phyloP scores from a whole-genome alignment of 345 rosid species.

The Euclidium syriacum region DNA sequence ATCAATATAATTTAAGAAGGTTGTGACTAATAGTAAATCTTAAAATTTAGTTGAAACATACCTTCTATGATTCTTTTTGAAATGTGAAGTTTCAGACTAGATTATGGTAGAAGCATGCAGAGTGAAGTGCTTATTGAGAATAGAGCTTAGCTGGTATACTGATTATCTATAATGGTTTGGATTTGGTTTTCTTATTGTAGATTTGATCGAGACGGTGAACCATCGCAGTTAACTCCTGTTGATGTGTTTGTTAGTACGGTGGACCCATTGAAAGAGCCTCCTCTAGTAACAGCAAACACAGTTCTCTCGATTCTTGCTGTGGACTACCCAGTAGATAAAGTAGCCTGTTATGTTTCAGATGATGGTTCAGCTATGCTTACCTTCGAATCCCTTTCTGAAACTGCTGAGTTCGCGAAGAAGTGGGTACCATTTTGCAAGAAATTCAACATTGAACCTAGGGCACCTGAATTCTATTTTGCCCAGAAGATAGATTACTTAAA shows the following conservation, averaged over 20 bases:
- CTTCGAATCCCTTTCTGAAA: constrained; percentile 96
- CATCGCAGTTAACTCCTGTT: constrained; percentile 88
- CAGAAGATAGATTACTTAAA: constrained; percentile 98
- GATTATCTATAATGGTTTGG: not conserved
- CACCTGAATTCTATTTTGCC: constrained; percentile 97
- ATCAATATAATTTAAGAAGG: not conserved
- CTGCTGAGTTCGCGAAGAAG: constrained; percentile 97
- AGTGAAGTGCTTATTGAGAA: not conserved
- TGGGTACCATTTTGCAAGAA: constrained; percentile 99
- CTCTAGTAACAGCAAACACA: constrained; percentile 93
- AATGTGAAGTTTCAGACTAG: constrained; percentile 4
- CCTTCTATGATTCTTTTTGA: not conserved
- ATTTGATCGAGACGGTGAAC: constrained; percentile 97
- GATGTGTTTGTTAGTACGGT: constrained; percentile 99
- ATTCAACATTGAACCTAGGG: constrained; percentile 94
- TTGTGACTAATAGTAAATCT: not conserved
- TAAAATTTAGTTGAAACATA: not conserved
- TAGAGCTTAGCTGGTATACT: not conserved
- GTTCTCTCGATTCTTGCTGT: constrained; percentile 96
- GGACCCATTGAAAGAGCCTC: constrained; percentile 99
- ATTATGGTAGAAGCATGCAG: not conserved
- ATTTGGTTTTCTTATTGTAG: constrained; percentile 39
- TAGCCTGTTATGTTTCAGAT: constrained; percentile 97
- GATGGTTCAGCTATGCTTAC: constrained; percentile 99
- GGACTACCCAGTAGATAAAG: constrained; percentile 99